These are phyloP conservation scores for Keithomyces neogunnii DNA, from an alignment of 2,329 filamentous ascomycete genomes.

Conservation along the genomic window DNA sequence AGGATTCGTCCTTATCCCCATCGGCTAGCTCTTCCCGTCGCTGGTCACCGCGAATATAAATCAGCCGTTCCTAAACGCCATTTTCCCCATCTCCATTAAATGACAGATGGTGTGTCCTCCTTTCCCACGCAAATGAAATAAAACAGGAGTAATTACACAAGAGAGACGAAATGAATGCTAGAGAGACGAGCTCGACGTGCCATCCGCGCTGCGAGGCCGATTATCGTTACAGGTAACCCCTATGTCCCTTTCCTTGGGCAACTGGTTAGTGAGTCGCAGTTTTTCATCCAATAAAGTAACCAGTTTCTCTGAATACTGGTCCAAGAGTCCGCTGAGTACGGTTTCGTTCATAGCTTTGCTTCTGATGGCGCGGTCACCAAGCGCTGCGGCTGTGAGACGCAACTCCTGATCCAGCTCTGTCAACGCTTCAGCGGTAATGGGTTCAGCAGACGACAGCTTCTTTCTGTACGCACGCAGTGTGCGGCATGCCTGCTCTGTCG, in stretches of 20 bases:
- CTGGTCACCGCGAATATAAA: neutral
- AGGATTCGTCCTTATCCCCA: neutral
- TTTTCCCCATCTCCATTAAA: neutral
- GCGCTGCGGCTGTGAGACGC: slow-evolving; percentile 51
- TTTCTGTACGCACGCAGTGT: slow-evolving; percentile 54
- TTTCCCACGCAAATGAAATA: neutral
- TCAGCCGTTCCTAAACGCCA: slow-evolving; percentile 6
- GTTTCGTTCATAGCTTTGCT: slow-evolving; percentile 49
- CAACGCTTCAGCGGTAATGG: slow-evolving; percentile 48
- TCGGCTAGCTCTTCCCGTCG: neutral
- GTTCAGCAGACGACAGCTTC: slow-evolving; percentile 49
- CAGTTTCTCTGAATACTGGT: slow-evolving; percentile 67
- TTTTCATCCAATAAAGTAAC: slow-evolving; percentile 67
- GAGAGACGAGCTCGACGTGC: slow-evolving; percentile 25
- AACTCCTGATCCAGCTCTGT: slow-evolving; percentile 57
- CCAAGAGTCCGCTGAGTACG: slow-evolving; percentile 55
- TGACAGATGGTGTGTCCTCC: neutral
- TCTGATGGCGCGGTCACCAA: slow-evolving; percentile 48
- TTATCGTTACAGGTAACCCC: slow-evolving; percentile 19
- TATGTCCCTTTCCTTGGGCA: slow-evolving; percentile 19
- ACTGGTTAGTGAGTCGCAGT: slow-evolving; percentile 40
- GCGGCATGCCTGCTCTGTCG: slow-evolving; percentile 56
- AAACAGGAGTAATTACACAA: slow-evolving; percentile 2
- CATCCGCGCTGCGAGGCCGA: slow-evolving; percentile 24
- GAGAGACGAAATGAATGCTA: slow-evolving; percentile 12